Conservation (phyloP, 257 asterid genomes). For the Salvia rosmarinus region DNA sequence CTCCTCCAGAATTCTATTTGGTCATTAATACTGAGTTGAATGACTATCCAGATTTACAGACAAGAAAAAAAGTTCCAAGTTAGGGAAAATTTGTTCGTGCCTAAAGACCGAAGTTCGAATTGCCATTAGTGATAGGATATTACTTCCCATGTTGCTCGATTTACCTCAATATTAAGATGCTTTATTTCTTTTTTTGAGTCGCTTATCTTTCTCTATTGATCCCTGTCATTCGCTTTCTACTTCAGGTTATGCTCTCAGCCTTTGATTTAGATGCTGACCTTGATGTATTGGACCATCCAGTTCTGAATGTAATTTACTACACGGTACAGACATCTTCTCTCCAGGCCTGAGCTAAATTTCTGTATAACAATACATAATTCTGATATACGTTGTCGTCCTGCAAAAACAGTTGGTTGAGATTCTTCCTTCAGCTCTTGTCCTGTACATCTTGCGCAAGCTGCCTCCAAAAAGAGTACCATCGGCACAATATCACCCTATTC, state of each 20-base stretch:
- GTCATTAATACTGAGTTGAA: neutral
- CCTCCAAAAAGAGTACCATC: constrained; percentile 67
- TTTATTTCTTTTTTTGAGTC: neutral
- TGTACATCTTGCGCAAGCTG: constrained; percentile 70
- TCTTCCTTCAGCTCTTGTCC: constrained; percentile 69
- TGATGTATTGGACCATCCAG: constrained; percentile 83
- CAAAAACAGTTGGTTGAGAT: constrained; percentile 75
- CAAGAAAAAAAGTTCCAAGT: neutral
- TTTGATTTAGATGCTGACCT: constrained; percentile 75
- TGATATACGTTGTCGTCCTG: constrained; percentile 30
- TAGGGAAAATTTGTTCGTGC: neutral
- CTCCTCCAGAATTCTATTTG: neutral
- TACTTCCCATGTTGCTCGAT: neutral
- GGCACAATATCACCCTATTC: constrained; percentile 71
- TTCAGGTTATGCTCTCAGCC: constrained; percentile 84
- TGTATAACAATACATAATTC: neutral
- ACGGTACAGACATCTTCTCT: constrained; percentile 49
- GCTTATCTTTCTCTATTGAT: neutral
- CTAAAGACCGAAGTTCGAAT: neutral
- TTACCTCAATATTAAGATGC: neutral
- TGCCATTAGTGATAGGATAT: neutral
- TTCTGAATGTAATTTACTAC: constrained; percentile 76
- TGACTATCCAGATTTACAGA: neutral
- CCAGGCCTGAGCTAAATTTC: neutral
- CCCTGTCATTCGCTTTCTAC: neutral